Conservation (phyloP, 2,329 filamentous ascomycete genomes). For the Amphichorda felina region DNA sequence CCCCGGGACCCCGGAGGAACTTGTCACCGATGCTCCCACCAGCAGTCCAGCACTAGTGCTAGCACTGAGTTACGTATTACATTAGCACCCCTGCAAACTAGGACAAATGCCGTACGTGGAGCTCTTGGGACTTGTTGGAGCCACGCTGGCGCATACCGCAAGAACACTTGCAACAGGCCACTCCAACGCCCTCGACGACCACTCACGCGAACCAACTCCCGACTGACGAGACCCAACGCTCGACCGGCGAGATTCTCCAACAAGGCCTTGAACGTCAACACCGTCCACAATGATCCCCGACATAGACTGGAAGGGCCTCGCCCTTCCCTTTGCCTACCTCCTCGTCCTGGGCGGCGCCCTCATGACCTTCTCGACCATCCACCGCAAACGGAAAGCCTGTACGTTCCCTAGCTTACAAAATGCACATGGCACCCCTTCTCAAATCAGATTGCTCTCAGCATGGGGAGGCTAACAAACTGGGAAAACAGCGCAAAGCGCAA, state of each 20-base stretch:
- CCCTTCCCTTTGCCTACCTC: constrained; percentile 82
- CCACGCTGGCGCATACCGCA: constrained; percentile 1
- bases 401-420: constrained; percentile 24
- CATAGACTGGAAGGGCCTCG: constrained; percentile 72
- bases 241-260: too few relatives aligned
- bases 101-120: too few relatives aligned
- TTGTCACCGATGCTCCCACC: not conserved
- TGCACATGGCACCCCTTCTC: constrained; percentile 1
- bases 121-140: not conserved
- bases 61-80: too few relatives aligned
- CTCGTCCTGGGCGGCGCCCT: constrained; percentile 78
- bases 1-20: not conserved
- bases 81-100: too few relatives aligned
- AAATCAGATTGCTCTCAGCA: constrained; percentile 8
- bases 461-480: too few relatives aligned
- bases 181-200: too few relatives aligned
- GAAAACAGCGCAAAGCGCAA: constrained; percentile 66
- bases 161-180: too few relatives aligned
- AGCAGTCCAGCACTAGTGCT: too few relatives aligned
- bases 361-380: constrained; percentile 83
- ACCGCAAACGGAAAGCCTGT: constrained; percentile 85
- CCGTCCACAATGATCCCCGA: constrained; percentile 12
- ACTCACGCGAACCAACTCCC: too few relatives aligned
- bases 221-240: too few relatives aligned
- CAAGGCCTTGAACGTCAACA: too few relatives aligned